Conservation (phyloP, 2,329 filamentous ascomycete species). For the Cordyceps javanica region DNA sequence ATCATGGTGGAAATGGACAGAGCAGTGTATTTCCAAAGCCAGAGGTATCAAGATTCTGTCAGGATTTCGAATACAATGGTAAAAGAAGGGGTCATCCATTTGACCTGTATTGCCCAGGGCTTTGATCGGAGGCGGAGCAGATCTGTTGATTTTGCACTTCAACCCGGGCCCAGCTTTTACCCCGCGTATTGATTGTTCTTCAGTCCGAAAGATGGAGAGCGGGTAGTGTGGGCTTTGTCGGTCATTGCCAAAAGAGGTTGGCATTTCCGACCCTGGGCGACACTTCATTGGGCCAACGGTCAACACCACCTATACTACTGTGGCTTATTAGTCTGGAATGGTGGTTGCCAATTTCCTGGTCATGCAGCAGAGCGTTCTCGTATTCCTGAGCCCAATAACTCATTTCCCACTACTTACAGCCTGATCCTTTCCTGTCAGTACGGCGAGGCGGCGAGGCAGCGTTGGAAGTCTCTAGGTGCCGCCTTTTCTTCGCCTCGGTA, state of each 20-base stretch:
- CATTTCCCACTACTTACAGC: not conserved
- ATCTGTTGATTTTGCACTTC: not conserved
- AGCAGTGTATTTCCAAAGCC: too few species aligned
- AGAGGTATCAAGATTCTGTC: too few species aligned
- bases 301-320: not conserved
- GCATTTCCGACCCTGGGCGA: not conserved
- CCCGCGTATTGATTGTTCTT: not conserved
- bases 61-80: too few species aligned
- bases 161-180: constrained; percentile 6
- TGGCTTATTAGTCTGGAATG: not conserved
- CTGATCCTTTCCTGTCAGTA: not conserved
- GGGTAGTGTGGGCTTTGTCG: not conserved
- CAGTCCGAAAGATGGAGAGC: not conserved
- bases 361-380: not conserved
- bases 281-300: not conserved
- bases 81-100: too few species aligned
- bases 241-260: not conserved
- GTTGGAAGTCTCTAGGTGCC: not conserved
- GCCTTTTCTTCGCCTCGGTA: not conserved
- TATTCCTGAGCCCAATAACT: not conserved
- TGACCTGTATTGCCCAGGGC: not conserved
- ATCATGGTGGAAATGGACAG: too few species aligned
- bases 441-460: not conserved
- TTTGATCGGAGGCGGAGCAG: not conserved
- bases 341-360: constrained; percentile 3